Percentiles rank a stretch among this genome's conserved stretches.
Evolutionary conservation across 306 rosid species (phyloP).

Genomic region (Castanea crenata): DNA sequence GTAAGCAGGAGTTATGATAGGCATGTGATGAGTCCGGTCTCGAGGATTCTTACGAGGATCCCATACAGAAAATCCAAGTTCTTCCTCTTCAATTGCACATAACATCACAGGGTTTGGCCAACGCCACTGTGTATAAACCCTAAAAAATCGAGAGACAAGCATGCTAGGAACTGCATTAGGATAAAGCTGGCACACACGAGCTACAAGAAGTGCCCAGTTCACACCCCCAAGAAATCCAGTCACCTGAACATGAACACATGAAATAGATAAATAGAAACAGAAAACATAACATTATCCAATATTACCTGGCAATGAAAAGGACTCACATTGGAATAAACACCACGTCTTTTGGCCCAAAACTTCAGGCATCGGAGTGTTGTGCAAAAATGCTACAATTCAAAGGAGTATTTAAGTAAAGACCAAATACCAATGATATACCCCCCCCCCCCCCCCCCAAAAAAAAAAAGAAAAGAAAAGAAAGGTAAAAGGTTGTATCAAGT

Average conservation of each 20-base stretch:
- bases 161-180: constrained; percentile 96
- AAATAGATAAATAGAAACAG: not conserved
- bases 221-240: constrained; percentile 99
- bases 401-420: not conserved
- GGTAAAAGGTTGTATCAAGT: not conserved
- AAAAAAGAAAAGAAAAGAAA: not conserved
- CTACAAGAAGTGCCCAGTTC: constrained; percentile 94
- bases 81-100: constrained; percentile 81
- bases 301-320: not conserved
- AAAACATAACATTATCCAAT: not conserved
- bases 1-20: constrained; percentile 94
- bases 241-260: constrained; percentile 45
- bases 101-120: constrained; percentile 98
- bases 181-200: constrained; percentile 88
- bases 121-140: constrained; percentile 96
- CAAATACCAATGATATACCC: not conserved
- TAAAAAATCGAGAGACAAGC: constrained; percentile 89
- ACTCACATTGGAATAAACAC: constrained; percentile 93
- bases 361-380: constrained; percentile 82
- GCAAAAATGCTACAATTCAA: constrained; percentile 57
- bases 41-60: constrained; percentile 91
- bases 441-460: no score
- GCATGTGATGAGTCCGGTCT: constrained; percentile 87
- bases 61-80: constrained; percentile 85
- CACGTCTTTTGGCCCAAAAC: constrained; percentile 93